Percentiles rank a stretch among this genome's conserved stretches.
phyloP scores from a whole-genome alignment of 1,284 basidiomycete genomes.

The Rhodofomes roseus region DNA sequence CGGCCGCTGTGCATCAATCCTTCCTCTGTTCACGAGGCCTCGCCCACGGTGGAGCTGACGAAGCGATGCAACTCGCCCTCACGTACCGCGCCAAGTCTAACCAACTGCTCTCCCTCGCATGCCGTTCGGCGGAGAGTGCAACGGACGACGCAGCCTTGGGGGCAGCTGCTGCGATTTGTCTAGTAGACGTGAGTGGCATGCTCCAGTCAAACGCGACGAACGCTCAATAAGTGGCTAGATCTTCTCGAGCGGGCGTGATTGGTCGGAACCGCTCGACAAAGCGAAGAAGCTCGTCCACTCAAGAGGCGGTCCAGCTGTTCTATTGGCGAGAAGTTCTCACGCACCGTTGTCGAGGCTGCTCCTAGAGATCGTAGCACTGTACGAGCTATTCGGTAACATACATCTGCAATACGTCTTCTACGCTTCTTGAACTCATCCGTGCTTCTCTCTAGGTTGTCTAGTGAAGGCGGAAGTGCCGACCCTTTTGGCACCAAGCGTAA shows the following conservation, averaged over 20 bases:
- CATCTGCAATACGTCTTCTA: background rate
- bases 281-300: conserved; percentile 38
- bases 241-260: conserved; percentile 40
- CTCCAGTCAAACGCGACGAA: background rate
- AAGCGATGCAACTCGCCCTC: conserved; percentile 26
- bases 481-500: conserved; percentile 33
- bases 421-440: background rate
- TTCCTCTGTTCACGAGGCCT: conserved; percentile 24
- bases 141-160: conserved; percentile 37
- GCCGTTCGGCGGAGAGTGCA: conserved; percentile 21
- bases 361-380: conserved; percentile 44
- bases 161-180: conserved; percentile 35
- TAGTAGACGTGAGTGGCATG: conserved; percentile 36
- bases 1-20: conserved; percentile 27
- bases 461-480: conserved; percentile 37
- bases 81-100: conserved; percentile 26
- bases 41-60: conserved; percentile 18
- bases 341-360: conserved; percentile 37
- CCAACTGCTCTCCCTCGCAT: conserved; percentile 25
- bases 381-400: conserved; percentile 38
- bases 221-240: conserved; percentile 30
- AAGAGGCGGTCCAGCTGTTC: conserved; percentile 34
- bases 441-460: conserved; percentile 31
- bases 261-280: conserved; percentile 38
- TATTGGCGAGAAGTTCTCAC: conserved; percentile 35